Conservation (phyloP, 768 basidiomycete genomes). For the Lentinula edodes region DNA sequence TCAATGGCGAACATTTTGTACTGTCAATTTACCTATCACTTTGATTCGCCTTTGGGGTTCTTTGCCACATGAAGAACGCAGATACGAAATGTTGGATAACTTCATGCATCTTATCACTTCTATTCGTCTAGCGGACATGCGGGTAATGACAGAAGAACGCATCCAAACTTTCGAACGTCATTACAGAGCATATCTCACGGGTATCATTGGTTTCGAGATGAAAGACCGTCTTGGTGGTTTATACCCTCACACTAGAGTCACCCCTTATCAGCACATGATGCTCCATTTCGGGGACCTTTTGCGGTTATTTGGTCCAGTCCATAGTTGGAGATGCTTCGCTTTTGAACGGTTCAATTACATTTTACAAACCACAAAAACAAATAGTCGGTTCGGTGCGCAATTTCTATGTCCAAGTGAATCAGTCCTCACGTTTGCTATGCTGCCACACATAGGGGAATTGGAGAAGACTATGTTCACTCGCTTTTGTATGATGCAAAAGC, state of each 20-base stretch:
- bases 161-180: constrained; percentile 21
- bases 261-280: constrained; percentile 32
- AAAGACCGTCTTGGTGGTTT: constrained; percentile 10
- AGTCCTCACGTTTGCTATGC: no score
- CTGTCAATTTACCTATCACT: no score
- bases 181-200: constrained; percentile 25
- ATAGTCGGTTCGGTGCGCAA: no score
- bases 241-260: constrained; percentile 21
- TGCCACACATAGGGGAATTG: no score
- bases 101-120: constrained; percentile 31
- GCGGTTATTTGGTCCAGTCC: constrained; percentile 26
- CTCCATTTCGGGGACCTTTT: constrained; percentile 31
- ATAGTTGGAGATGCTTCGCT: constrained; percentile 19
- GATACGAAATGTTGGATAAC: constrained; percentile 19
- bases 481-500: no score
- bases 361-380: no score
- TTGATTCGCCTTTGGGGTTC: no score
- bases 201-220: constrained; percentile 6
- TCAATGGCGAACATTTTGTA: no score
- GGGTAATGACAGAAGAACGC: constrained; percentile 12
- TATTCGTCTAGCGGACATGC: constrained; percentile 21
- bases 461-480: no score
- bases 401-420: no score
- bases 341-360: no score
- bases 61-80: neutral